These are phyloP conservation scores for Antitrichia curtipendula DNA, from an alignment of 225 moss, liverwort and hornwort genomes.

Conservation along the genomic window DNA sequence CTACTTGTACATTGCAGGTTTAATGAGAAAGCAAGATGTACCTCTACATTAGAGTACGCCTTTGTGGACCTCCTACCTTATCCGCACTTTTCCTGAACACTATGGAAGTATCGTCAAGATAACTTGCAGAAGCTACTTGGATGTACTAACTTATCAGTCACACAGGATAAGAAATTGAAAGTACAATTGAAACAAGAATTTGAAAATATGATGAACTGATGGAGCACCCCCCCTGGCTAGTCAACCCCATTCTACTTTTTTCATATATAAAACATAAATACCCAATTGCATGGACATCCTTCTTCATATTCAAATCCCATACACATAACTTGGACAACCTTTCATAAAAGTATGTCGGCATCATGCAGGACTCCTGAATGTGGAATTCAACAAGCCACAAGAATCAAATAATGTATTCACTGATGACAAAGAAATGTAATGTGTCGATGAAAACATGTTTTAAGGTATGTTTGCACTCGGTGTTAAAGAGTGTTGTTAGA, in stretches of 20 bases:
- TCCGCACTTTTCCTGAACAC: neutral
- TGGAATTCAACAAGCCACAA: too few species aligned
- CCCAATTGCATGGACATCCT: neutral
- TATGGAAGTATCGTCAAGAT: neutral
- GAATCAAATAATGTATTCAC: neutral
- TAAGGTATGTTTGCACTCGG: too few species aligned
- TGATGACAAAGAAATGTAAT: neutral
- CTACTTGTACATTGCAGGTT: neutral
- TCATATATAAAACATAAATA: neutral
- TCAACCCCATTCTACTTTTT: too few species aligned
- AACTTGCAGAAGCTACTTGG: neutral
- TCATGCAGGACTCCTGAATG: too few species aligned
- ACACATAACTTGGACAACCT: too few species aligned
- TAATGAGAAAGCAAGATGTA: neutral
- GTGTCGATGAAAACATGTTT: neutral
- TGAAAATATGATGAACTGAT: neutral
- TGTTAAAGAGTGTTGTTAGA: too few species aligned
- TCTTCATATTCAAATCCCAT: neutral
- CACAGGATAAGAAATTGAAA: neutral
- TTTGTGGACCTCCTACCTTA: neutral
- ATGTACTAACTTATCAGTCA: too few species aligned
- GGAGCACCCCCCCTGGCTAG: too few species aligned
- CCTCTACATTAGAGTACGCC: fast-evolving
- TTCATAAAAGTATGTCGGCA: too few species aligned
- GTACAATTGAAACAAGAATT: neutral